These are phyloP conservation scores for Colletotrichum liriopes DNA, from an alignment of 2,329 filamentous ascomycete species.

Conservation along the genomic window DNA sequence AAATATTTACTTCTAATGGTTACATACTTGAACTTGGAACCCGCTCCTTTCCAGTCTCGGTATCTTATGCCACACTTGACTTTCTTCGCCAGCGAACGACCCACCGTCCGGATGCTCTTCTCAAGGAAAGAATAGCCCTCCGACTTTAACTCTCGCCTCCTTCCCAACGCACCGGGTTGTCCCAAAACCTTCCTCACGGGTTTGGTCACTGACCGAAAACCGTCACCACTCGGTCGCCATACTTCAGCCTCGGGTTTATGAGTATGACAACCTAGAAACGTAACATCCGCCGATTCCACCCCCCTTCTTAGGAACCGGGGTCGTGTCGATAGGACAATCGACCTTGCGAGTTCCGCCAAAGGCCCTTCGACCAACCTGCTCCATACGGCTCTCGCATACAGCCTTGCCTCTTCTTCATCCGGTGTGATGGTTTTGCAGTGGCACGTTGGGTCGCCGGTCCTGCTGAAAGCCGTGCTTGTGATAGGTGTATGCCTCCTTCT, in stretches of 20 bases:
- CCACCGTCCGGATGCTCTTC: not conserved
- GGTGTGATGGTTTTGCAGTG: conserved; percentile 34
- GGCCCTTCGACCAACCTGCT: not conserved
- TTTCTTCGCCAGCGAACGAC: not conserved
- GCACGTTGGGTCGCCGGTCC: conserved; percentile 25
- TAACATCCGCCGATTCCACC: not conserved
- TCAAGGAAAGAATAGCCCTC: not conserved
- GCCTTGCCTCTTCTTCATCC: not conserved
- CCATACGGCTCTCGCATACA: not conserved
- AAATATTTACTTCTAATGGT: not conserved
- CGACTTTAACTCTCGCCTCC: not conserved
- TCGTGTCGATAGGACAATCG: not conserved
- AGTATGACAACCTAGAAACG: not conserved
- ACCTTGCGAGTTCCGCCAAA: not conserved
- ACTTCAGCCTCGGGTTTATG: not conserved
- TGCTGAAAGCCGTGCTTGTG: conserved; percentile 24
- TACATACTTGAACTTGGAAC: not conserved
- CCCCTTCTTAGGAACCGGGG: not conserved
- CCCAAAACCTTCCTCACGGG: not conserved
- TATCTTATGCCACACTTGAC: not conserved
- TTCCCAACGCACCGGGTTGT: not conserved
- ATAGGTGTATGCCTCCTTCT: conserved; percentile 27
- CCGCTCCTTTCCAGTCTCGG: not conserved
- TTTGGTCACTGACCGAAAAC: not conserved
- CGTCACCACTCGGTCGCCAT: not conserved